Percentiles rank a stretch among this genome's conserved stretches.
Evolutionary conservation across 352 stramenopile genomes (phyloP).

Genomic region (Pythium aphanidermatum): DNA sequence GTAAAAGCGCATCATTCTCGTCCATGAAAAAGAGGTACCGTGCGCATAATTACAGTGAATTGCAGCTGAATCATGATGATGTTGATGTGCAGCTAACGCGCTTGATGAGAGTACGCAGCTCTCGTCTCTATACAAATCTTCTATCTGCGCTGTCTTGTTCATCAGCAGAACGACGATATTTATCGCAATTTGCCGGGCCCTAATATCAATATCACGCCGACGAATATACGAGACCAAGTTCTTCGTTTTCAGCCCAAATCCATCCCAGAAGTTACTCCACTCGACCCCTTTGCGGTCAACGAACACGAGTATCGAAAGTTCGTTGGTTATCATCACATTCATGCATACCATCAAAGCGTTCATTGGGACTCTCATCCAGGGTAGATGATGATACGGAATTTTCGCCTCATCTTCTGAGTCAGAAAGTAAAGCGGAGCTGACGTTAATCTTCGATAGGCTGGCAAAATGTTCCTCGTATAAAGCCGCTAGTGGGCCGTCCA

Average conservation of each 20-base stretch:
- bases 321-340: conserved; percentile 52
- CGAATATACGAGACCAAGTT: conserved; percentile 41
- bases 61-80: conserved; percentile 20
- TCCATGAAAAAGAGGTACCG: conserved; percentile 51
- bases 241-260: conserved; percentile 36
- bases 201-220: conserved; percentile 19
- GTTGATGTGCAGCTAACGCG: conserved; percentile 8
- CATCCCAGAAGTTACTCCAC: conserved; percentile 45
- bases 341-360: conserved; percentile 51
- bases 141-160: conserved; percentile 38
- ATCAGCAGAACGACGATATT: conserved; percentile 44
- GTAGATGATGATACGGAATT: conserved; percentile 1
- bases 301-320: conserved; percentile 33
- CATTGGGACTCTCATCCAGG: conserved; percentile 37
- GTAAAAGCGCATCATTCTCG: conserved; percentile 52
- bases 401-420: too few species aligned
- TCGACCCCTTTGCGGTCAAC: conserved; percentile 28
- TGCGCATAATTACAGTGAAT: conserved; percentile 39
- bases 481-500: conserved; percentile 30
- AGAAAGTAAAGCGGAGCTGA: too few species aligned
- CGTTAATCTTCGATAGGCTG: conserved; percentile 23
- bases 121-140: conserved; percentile 43
- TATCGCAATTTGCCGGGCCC: conserved; percentile 30
- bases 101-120: not conserved
- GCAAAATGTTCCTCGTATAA: conserved; percentile 47